Conservation (phyloP, 768 basidiomycete species). For the Boletus sp. region DNA sequence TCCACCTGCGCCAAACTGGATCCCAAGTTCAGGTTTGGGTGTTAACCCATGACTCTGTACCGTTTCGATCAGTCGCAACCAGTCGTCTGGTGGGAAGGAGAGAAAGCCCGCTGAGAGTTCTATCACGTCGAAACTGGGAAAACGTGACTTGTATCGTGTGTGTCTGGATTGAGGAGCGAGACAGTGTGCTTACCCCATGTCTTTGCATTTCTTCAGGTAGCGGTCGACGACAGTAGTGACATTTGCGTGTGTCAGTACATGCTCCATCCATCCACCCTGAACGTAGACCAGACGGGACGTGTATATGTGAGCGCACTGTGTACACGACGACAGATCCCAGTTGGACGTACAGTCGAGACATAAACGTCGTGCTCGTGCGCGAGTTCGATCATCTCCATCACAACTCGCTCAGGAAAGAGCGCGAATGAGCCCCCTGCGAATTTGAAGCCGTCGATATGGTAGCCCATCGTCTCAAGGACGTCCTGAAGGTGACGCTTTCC, state of each 20-base stretch:
- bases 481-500: constrained; percentile 41
- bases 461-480: constrained; percentile 39
- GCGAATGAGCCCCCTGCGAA: constrained; percentile 44
- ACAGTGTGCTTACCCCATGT: constrained; percentile 4
- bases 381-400: constrained; percentile 38
- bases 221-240: constrained; percentile 8
- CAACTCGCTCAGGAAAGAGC: constrained; percentile 39
- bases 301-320: neutral
- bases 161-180: neutral
- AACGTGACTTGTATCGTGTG: neutral
- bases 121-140: constrained; percentile 40
- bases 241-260: constrained; percentile 8
- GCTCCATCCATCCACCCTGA: constrained; percentile 16
- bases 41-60: constrained; percentile 39
- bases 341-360: constrained; percentile 40
- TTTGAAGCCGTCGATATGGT: constrained; percentile 44
- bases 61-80: constrained; percentile 39
- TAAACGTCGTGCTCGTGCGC: constrained; percentile 39
- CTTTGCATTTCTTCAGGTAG: constrained; percentile 13
- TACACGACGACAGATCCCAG: neutral
- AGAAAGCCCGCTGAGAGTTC: constrained; percentile 45
- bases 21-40: constrained; percentile 44
- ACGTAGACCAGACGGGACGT: neutral
- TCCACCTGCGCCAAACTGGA: constrained; percentile 46
- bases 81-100: constrained; percentile 44